These are phyloP conservation scores for Daldinia loculata DNA, from an alignment of 495 filamentous ascomycete species.

Conservation along the genomic window DNA sequence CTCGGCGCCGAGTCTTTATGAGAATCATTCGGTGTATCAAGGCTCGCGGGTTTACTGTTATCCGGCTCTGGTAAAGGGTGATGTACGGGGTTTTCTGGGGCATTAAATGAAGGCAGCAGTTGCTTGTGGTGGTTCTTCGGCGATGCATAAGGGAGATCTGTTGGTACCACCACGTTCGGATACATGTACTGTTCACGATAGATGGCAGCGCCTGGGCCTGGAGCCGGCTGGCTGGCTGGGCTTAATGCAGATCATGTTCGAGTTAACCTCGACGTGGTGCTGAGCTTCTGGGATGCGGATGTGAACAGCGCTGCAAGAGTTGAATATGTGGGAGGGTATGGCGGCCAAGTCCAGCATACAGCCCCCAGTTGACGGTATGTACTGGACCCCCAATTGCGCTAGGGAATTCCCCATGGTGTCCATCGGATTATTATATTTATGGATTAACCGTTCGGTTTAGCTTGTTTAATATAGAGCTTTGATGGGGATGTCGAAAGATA, in stretches of 20 bases:
- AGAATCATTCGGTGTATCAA: not conserved
- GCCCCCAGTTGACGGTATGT: slow-evolving; percentile 22
- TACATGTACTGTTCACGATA: slow-evolving; percentile 33
- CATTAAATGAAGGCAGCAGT: slow-evolving; percentile 11
- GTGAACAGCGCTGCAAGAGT: slow-evolving; percentile 33
- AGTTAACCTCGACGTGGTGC: slow-evolving; percentile 21
- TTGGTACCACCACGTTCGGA: slow-evolving; percentile 4
- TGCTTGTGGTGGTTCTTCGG: slow-evolving; percentile 40
- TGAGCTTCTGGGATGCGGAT: slow-evolving; percentile 31
- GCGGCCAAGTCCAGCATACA: slow-evolving; percentile 40
- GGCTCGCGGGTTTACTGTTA: not conserved
- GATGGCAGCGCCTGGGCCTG: not conserved
- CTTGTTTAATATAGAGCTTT: too few relatives aligned
- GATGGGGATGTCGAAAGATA: too few relatives aligned
- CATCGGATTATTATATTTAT: not conserved
- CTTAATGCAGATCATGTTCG: slow-evolving; percentile 39
- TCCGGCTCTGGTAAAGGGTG: slow-evolving; percentile 21
- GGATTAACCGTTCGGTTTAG: too few relatives aligned
- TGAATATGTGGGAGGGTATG: slow-evolving; percentile 12
- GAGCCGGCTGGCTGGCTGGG: slow-evolving; percentile 20
- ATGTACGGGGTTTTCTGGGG: slow-evolving; percentile 4
- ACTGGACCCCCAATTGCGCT: slow-evolving; percentile 27
- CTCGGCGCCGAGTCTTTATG: not conserved
- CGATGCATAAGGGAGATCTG: not conserved
- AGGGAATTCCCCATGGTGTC: slow-evolving; percentile 16